Percentiles rank a stretch among this genome's conserved stretches.
Evolutionary conservation across 139 green algal species (phyloP).

Genomic region (Micractinium sp.): DNA sequence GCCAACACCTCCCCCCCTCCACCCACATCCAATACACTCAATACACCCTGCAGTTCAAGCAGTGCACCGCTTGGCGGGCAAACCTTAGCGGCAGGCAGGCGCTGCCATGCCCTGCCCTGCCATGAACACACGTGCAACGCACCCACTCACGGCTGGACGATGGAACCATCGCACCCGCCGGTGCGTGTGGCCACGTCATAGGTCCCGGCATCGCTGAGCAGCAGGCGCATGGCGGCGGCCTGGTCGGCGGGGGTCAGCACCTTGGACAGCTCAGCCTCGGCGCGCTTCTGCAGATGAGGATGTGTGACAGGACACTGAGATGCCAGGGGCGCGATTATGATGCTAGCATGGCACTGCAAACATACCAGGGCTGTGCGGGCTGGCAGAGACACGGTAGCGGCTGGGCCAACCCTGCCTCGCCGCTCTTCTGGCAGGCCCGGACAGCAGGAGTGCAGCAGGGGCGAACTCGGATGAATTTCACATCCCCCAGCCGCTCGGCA

Average conservation of each 20-base stretch:
- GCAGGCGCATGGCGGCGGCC: conserved; percentile 54
- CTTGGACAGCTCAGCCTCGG: conserved; percentile 47
- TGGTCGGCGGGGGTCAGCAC: conserved; percentile 67
- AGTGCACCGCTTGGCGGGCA: too few species aligned
- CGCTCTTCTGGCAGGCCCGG: neutral
- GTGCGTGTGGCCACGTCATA: conserved; percentile 75
- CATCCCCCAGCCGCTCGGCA: too few species aligned
- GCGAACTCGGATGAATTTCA: too few species aligned
- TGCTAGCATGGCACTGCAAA: too few species aligned
- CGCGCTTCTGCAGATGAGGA: neutral
- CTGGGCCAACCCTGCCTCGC: neutral
- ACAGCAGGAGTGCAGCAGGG: neutral
- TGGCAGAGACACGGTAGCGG: too few species aligned
- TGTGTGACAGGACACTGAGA: too few species aligned
- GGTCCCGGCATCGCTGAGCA: conserved; percentile 78
- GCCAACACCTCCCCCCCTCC: too few species aligned
- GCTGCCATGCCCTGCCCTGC: too few species aligned
- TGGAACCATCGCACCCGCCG: conserved; percentile 81
- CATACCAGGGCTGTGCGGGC: neutral
- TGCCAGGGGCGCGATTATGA: too few species aligned
- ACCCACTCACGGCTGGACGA: conserved; percentile 58
- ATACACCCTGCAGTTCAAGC: too few species aligned
- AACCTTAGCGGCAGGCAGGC: too few species aligned
- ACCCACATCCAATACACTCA: too few species aligned
- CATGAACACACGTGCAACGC: neutral